These are phyloP conservation scores for Mycena epipterygia DNA, from an alignment of 768 basidiomycete species.

Conservation along the genomic window DNA sequence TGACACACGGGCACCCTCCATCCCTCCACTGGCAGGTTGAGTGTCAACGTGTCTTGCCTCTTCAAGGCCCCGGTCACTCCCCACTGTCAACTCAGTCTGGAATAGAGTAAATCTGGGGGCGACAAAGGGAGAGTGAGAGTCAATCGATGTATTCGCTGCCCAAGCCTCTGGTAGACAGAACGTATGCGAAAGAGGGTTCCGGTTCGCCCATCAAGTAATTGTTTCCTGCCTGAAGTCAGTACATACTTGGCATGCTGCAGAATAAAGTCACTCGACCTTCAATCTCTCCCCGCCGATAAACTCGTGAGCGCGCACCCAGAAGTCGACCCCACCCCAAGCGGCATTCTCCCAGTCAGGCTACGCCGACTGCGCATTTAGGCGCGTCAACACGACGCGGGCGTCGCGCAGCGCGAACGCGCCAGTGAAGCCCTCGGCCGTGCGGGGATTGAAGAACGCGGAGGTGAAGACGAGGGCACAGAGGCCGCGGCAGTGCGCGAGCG, in stretches of 20 bases:
- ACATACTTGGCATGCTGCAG: constrained; percentile 9
- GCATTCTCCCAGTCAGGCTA: not conserved
- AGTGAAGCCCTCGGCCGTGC: constrained; percentile 4
- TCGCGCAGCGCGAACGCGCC: constrained; percentile 1
- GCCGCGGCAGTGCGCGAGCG: constrained; percentile 7
- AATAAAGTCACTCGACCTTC: constrained; percentile 12
- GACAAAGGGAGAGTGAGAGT: constrained; percentile 3
- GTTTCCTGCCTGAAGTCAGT: constrained; percentile 6
- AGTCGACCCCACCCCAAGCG: constrained; percentile 12
- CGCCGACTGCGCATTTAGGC: not conserved
- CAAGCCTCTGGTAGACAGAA: constrained; percentile 14
- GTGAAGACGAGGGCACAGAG: constrained; percentile 5
- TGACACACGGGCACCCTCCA: constrained; percentile 18
- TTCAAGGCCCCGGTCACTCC: constrained; percentile 21
- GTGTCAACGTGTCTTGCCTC: constrained; percentile 13
- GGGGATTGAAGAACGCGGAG: constrained; percentile 1
- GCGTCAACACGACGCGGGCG: constrained; percentile 6
- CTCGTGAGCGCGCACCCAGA: constrained; percentile 4
- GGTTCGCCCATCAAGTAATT: constrained; percentile 13
- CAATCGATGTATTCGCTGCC: constrained; percentile 13
- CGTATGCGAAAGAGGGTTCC: constrained; percentile 9
- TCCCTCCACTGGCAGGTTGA: constrained; percentile 17
- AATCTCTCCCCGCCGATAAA: constrained; percentile 13
- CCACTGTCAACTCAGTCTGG: constrained; percentile 20
- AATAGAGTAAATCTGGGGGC: constrained; percentile 6